Base-by-base conservation (phyloP, 352 stramenopile genomes). In the Phytophthora colocasiae region DNA sequence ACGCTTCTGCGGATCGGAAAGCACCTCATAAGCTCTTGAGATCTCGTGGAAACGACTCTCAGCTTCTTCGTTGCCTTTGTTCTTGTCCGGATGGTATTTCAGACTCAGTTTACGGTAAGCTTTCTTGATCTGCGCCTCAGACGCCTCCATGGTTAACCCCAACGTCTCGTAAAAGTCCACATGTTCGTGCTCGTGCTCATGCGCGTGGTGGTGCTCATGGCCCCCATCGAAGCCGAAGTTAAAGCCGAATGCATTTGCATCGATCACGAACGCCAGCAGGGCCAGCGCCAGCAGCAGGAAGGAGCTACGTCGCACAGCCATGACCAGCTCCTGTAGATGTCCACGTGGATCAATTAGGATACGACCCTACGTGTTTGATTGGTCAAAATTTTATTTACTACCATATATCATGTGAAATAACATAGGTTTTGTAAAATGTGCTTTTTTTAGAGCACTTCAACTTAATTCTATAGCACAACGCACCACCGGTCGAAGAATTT, bases 21-120 rank as follows among this genome's bases (percentile, higher is more conserved):
- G 81, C 34, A 98, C 86, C 56, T 97, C 90, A 71, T 98, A 98
- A 26, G 94, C 94, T 22, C 88, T 75, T 14, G 85, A 80, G 44
- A 98, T 93, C 60, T 95, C 81, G 66, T 97, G 93, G 67, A 98
- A 98, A 55, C 89, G 92, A 14, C 83, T 60, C 29, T 94, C 81
- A 3, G 91, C 89, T 10, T 96, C 87, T 12, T 84, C 76, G 51
- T 96, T 76, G 26, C 84, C 89, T 46, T 80, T 77, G 67, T 95
- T 95, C 75, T 97, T 97, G 74, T 98, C 92, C 36, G 96, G 96
- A 67, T 99, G 96, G 67, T 98, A 99, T 66, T 98, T 96, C n/a
- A 98, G 83, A 51, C 87, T 97, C 14, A 99, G 76, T 68, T 97
- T 98, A 53, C 96, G 86, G 73, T 98, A 99, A 26, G 96, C 96